Percentiles rank a stretch among this genome's conserved stretches.
Conservation (phyloP, 2,329 filamentous ascomycete genomes). For the Epichloe glyceriae region DNA sequence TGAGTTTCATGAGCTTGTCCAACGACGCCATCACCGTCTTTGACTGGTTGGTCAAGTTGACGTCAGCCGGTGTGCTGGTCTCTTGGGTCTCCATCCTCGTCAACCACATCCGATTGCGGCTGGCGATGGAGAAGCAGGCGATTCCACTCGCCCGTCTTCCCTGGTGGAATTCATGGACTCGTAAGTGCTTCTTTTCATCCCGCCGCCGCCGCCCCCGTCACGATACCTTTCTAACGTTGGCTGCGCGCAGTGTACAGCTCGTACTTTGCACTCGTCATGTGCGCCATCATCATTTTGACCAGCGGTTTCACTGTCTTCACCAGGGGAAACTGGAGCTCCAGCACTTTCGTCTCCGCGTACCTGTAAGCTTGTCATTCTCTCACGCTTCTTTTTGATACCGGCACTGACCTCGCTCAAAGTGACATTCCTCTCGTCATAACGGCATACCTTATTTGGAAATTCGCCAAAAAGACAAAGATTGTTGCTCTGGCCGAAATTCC, state of each 20-base stretch:
- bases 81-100: slow-evolving; percentile 49
- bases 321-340: slow-evolving; percentile 42
- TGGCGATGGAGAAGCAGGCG: slow-evolving; percentile 41
- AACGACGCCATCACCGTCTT: slow-evolving; percentile 49
- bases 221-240: slow-evolving; percentile 4
- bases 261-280: slow-evolving; percentile 44
- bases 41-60: slow-evolving; percentile 50
- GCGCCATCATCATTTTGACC: slow-evolving; percentile 53
- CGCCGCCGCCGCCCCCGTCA: background rate
- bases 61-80: slow-evolving; percentile 48
- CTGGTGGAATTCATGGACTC: slow-evolving; percentile 51
- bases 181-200: slow-evolving; percentile 26
- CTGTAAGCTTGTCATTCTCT: slow-evolving; percentile 30
- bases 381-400: too few relatives aligned
- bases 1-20: slow-evolving; percentile 45
- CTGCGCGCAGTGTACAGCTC: slow-evolving; percentile 41
- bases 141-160: slow-evolving; percentile 38
- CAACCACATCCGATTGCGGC: slow-evolving; percentile 44
- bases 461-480: slow-evolving; percentile 47
- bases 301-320: slow-evolving; percentile 55
- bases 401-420: slow-evolving; percentile 18
- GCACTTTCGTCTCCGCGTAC: slow-evolving; percentile 48
- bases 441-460: slow-evolving; percentile 51
- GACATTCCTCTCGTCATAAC: slow-evolving; percentile 45
- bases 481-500: slow-evolving; percentile 38